Evolutionary conservation across 129 eudicot genomes (phyloP).

Genomic region (Daucus carota): DH1_v3.0 NC_030389.2:5770501-5771000

Average conservation of each 20-base stretch:
- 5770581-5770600: constrained; percentile 45
- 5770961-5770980: not conserved
- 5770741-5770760: constrained; percentile 63
- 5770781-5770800: constrained; percentile 5
- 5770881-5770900: not conserved
- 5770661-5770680: not conserved
- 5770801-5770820: not conserved
- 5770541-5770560: constrained; percentile 38
- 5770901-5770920: not conserved
- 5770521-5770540: not conserved
- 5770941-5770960: not conserved
- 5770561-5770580: constrained; percentile 86
- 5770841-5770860: not conserved
- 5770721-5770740: constrained; percentile 72
- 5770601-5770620: constrained; percentile 25
- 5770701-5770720: constrained; percentile 53
- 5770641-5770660: not conserved
- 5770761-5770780: constrained; percentile 70
- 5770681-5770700: constrained; percentile 33
- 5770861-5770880: not conserved
- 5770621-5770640: constrained; percentile 1
- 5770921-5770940: not conserved
- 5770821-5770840: not conserved
- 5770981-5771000: not conserved
- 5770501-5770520: not conserved